These are phyloP conservation scores for Vitellaria paradoxa DNA, from an alignment of 179 eudicot species.

Conservation along the genomic window DNA sequence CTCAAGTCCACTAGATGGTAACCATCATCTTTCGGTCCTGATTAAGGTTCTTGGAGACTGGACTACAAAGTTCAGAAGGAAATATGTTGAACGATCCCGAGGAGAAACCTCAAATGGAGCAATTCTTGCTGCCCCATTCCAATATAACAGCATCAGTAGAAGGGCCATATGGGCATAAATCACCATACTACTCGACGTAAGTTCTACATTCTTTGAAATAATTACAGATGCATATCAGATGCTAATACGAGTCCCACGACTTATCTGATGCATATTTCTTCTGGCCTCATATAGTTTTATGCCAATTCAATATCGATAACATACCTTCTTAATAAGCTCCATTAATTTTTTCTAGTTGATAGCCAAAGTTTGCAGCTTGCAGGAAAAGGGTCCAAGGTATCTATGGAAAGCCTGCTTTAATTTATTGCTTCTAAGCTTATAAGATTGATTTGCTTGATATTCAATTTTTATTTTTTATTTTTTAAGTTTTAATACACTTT, in stretches of 20 bases:
- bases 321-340: too few relatives aligned
- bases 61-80: slow-evolving; percentile 59
- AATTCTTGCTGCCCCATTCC: slow-evolving; percentile 32
- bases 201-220: slow-evolving; percentile 16
- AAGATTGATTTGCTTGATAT: not conserved
- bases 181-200: slow-evolving; percentile 81
- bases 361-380: not conserved
- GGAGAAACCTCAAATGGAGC: slow-evolving; percentile 30
- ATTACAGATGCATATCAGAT: not conserved
- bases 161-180: slow-evolving; percentile 97
- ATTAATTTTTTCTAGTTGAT: too few relatives aligned
- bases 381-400: not conserved
- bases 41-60: slow-evolving; percentile 86
- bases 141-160: slow-evolving; percentile 77
- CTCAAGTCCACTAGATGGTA: slow-evolving; percentile 87
- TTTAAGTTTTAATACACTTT: not conserved
- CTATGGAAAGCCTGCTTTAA: not conserved
- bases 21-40: slow-evolving; percentile 66
- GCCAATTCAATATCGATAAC: not conserved
- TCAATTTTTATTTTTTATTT: not conserved
- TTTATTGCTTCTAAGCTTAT: not conserved
- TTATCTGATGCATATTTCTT: too few relatives aligned
- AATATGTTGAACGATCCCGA: slow-evolving; percentile 36
- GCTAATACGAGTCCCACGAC: not conserved
- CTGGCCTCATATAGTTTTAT: too few relatives aligned